A percentile compares a stretch with the other conserved stretches of the same genome.
phyloP scores from a whole-genome alignment of 2,329 filamentous ascomycete species.

The Penicillium sp. region DNA sequence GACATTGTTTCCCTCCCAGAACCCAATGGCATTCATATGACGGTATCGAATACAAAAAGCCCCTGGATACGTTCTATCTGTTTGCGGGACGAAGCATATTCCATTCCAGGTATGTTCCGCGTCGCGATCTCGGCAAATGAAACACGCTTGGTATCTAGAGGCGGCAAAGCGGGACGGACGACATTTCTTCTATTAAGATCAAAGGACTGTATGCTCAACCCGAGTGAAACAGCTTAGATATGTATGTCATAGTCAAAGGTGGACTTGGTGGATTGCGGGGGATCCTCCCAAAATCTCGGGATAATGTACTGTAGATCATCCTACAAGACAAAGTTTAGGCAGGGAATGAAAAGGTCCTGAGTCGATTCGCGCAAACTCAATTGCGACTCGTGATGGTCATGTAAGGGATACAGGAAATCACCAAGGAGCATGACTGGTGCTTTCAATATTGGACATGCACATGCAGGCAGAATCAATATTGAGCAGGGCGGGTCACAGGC shows the following conservation, averaged over 20 bases:
- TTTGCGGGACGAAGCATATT: background rate
- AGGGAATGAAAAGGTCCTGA: background rate
- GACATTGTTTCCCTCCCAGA: background rate
- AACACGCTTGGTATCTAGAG: slow-evolving; percentile 4
- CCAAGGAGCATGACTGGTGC: background rate
- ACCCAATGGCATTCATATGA: background rate
- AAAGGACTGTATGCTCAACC: background rate
- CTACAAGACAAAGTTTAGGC: background rate
- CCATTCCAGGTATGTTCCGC: background rate
- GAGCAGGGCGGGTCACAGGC: background rate
- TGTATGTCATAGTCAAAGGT: slow-evolving; percentile 8
- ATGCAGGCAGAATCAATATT: background rate
- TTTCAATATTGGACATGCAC: background rate
- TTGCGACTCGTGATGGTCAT: background rate
- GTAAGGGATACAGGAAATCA: background rate
- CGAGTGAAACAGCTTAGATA: slow-evolving; percentile 5
- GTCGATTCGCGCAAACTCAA: background rate
- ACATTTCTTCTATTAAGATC: background rate
- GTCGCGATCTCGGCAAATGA: slow-evolving; percentile 6
- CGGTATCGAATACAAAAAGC: background rate
- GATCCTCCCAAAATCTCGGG: background rate
- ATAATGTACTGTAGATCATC: background rate
- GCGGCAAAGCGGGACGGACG: background rate
- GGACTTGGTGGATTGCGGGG: background rate
- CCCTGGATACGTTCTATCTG: background rate